Evolutionary conservation across 2,329 filamentous ascomycete species (phyloP).

Genomic region (Colletotrichum endophyticum): DNA sequence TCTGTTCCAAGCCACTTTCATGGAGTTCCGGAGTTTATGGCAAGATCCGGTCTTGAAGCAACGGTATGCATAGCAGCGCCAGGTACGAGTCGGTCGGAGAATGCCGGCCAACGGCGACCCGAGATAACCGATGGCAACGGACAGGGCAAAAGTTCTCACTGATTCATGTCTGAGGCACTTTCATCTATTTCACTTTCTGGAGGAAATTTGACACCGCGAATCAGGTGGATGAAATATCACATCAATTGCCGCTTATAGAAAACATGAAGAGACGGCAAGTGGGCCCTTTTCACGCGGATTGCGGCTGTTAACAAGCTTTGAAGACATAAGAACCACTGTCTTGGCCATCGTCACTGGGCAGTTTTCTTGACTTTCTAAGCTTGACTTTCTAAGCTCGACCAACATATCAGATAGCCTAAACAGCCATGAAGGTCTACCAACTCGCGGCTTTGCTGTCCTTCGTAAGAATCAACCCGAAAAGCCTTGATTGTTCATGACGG

Average conservation of each 20-base stretch:
- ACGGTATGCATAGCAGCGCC: neutral
- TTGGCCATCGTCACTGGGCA: neutral
- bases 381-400: neutral
- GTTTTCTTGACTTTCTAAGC: neutral
- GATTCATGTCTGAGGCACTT: neutral
- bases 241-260: neutral
- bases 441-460: neutral
- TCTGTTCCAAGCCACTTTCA: fast-evolving
- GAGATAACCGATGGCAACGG: neutral
- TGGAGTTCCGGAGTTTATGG: neutral
- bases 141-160: neutral
- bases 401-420: neutral
- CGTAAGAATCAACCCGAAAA: neutral
- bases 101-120: neutral
- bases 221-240: neutral
- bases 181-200: neutral
- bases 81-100: neutral
- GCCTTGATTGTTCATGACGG: neutral
- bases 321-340: neutral
- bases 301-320: neutral
- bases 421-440: neutral
- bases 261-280: neutral
- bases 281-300: fast-evolving
- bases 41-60: neutral
- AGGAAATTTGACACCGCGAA: neutral